phyloP scores from a whole-genome alignment of 305 asterid species.

The Coffea humblotiana region DNA sequence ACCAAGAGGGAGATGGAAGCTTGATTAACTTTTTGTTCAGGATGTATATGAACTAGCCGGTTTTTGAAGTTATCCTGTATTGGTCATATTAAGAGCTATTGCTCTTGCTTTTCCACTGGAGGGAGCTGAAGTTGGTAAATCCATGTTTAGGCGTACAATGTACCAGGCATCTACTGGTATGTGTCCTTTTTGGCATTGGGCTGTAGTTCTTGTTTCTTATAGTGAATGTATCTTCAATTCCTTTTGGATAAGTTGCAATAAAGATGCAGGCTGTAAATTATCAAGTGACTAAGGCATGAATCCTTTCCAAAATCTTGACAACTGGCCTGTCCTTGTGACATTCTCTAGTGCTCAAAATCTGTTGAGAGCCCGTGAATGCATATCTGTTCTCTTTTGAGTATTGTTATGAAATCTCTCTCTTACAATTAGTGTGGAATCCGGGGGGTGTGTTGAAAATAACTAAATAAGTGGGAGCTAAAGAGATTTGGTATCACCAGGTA shows the following conservation, averaged over 20 bases:
- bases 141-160: not conserved
- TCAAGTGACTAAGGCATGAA: not conserved
- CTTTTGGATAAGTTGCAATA: not conserved
- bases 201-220: not conserved
- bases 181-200: not conserved
- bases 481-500: no score
- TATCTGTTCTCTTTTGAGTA: no score
- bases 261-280: not conserved
- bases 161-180: not conserved
- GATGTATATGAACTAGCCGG: no score
- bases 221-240: not conserved
- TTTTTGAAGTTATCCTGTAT: not conserved
- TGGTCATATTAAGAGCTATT: not conserved
- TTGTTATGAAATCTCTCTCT: no score
- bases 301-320: not conserved
- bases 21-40: no score
- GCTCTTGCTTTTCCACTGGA: not conserved
- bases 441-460: no score
- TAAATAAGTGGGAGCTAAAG: no score
- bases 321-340: not conserved
- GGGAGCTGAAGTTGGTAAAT: not conserved
- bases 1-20: no score
- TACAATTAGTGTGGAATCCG: no score
- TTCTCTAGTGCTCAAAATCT: not conserved
- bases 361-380: not conserved